Base-by-base conservation (phyloP, 192 early-diverging fungal genomes). In the Glomus cerebriforme region DNA sequence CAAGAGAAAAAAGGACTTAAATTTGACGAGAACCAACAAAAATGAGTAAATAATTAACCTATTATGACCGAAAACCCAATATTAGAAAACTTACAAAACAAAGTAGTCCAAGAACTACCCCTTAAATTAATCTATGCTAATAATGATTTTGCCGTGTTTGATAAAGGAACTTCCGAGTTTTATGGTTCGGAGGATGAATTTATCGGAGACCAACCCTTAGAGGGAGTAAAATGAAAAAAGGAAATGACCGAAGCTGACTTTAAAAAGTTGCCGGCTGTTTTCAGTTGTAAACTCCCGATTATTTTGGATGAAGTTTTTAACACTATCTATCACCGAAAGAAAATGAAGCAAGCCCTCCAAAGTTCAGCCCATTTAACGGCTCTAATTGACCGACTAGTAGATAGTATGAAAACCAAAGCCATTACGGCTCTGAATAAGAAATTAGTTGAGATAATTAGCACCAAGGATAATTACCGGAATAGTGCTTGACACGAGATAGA, bases 341-440 rank as follows among this genome's bases (percentile, higher is more conserved):
- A 67, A 32, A 67, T 67, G 65, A 67, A 67, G 3, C 65, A 67
- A 3, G 65, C 65, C 3, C 65, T 67, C 65, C 65, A 67, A 67
- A 8, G 26, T 17, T 26, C 65, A 4, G 65, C 65, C 29, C 65
- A 67, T 7, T 26, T 29, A 67, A 19, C 65, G 0, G 29, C 29
- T 12, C 19, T 67, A 12, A 67, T 67, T 67, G 65, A 67, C 29
- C 65, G 65, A 12, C 65, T 67, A 24, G 3, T 31, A 0, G 65
- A 67, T 32, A 32, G 27, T 29, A 67, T 67, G 65, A 67, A 67
- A 67, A 67, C 65, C 35, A 67, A 67, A 37, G 29, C 65, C 7
- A 67, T 67, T 67, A 67, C 65, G 0, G 3, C 29, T 32, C 19
- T 67, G 7, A 67, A 67, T 17, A 29, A 32, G 19, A 66, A 66